Evolutionary conservation across 75 land plant genomes (phyloP).

Genomic region (Gnetum montanum): DNA sequence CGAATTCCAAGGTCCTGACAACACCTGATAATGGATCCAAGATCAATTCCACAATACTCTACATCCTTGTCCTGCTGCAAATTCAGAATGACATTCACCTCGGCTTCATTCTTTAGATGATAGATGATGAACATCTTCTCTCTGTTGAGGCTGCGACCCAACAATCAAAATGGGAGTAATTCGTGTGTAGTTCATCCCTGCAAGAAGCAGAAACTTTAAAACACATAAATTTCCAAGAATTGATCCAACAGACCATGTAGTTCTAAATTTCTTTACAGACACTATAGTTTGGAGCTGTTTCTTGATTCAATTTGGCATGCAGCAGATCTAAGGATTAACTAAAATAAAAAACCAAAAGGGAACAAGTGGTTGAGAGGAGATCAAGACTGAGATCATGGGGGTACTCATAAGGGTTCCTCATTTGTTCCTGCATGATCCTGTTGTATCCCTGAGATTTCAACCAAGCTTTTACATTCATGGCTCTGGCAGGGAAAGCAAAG

Average conservation of each 20-base stretch:
- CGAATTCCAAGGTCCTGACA: constrained; percentile 45
- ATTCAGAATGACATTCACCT: constrained; percentile 58
- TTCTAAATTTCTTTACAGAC: not conserved
- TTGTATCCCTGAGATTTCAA: constrained; percentile 64
- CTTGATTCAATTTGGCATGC: too few relatives aligned
- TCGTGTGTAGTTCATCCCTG: constrained; percentile 79
- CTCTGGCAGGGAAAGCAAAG: not conserved
- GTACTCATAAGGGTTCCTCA: constrained; percentile 85
- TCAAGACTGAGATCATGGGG: constrained; percentile 70
- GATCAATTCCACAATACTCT: constrained; percentile 78
- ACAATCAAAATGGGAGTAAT: constrained; percentile 64
- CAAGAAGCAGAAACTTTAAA: not conserved
- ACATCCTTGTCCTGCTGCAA: constrained; percentile 80
- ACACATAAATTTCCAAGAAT: too few relatives aligned
- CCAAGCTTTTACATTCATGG: too few relatives aligned
- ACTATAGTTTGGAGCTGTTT: not conserved
- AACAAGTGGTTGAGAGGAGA: not conserved
- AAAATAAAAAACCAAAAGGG: not conserved
- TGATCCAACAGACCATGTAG: not conserved
- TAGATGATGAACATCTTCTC: constrained; percentile 59
- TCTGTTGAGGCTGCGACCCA: constrained; percentile 83
- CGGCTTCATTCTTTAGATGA: constrained; percentile 47
- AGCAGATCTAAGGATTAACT: not conserved
- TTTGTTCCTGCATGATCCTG: constrained; percentile 64
- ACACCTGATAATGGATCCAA: constrained; percentile 40